Evolutionary conservation across 2,329 filamentous ascomycete genomes (phyloP), one percentile per base, ranked within the genome.

Genomic region (Curvularia sp.): DNA sequence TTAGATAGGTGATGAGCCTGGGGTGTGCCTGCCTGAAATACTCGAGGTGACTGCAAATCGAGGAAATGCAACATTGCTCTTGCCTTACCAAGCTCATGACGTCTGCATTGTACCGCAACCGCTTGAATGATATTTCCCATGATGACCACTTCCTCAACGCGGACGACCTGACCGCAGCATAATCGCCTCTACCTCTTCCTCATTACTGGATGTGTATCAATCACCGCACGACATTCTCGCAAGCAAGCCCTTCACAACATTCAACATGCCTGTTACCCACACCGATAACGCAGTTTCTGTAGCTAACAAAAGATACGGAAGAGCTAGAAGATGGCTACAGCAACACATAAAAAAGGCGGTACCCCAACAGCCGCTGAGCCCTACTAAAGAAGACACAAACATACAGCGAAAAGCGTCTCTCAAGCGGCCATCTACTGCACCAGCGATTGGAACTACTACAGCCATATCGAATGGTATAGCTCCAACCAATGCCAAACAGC

Each of bases 381-480:
- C 48, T 6, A 27, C 25, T 0, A 45, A 55, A 3, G 49, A 49
- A n/a, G 30, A 49, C 13, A 34, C 34, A 21, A 48, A 57, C 8
- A 28, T 65, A 21, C 56, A 47, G 13, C 49, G 38, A 21, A 61
- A 46, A 39, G 18, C 47, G 7, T 65, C 64, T 1, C 36, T 66
- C 23, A 47, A 63, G 46, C 68, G 72, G 6, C 70, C 69, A 27
- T 62, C 58, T 18, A 75, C 71, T n/a, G 71, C 71, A 36, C 71
- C 70, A 5, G 63, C 65, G 8, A 55, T 41, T 8, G 57, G 52
- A 19, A 38, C 32, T 19, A 38, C 32, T 19, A 51, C 48, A 19
- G 46, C 34, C 34, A 47, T 27, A 4, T 34, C 49, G 23, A 38
- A 48, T 9, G 18, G 25, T 5, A 19, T 48, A 10, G 47, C 59